phyloP scores from a whole-genome alignment of 176 grass and related monocot species.

The Triticum turgidum region DNA sequence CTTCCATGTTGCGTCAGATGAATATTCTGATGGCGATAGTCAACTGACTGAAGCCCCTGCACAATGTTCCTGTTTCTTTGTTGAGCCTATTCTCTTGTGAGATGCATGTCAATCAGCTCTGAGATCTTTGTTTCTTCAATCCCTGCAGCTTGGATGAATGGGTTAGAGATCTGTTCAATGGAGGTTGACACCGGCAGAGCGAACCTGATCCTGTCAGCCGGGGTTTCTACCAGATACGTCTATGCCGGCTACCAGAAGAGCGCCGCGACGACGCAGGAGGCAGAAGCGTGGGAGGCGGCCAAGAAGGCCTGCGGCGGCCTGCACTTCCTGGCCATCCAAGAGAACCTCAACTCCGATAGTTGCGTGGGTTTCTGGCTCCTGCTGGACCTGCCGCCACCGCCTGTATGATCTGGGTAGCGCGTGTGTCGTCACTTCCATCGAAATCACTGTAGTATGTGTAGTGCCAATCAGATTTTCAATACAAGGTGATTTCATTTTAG shows the following conservation, averaged over 20 bases:
- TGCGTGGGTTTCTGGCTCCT: constrained; percentile 96
- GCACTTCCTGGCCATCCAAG: constrained; percentile 91
- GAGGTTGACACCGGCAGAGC: constrained; percentile 62
- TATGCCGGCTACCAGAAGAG: constrained; percentile 89
- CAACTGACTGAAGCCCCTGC: neutral
- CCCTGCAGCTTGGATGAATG: constrained; percentile 94
- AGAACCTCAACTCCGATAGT: constrained; percentile 76
- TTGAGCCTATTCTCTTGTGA: neutral
- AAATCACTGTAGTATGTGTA: constrained; percentile 31
- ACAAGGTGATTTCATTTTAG: neutral
- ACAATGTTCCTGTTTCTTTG: neutral
- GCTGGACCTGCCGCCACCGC: constrained; percentile 78
- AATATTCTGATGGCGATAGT: neutral
- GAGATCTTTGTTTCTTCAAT: neutral
- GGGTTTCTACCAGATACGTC: constrained; percentile 77
- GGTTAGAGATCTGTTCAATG: constrained; percentile 68
- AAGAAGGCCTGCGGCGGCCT: constrained; percentile 84
- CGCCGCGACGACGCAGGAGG: constrained; percentile 76
- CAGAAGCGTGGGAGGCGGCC: constrained; percentile 90
- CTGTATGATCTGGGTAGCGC: constrained; percentile 45
- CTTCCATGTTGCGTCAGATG: neutral
- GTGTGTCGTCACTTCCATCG: neutral
- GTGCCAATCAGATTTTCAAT: constrained; percentile 24
- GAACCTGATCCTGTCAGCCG: constrained; percentile 70
- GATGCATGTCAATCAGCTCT: neutral